Conservation (phyloP, 305 asterid species). For the Fraxinus sp. region DNA sequence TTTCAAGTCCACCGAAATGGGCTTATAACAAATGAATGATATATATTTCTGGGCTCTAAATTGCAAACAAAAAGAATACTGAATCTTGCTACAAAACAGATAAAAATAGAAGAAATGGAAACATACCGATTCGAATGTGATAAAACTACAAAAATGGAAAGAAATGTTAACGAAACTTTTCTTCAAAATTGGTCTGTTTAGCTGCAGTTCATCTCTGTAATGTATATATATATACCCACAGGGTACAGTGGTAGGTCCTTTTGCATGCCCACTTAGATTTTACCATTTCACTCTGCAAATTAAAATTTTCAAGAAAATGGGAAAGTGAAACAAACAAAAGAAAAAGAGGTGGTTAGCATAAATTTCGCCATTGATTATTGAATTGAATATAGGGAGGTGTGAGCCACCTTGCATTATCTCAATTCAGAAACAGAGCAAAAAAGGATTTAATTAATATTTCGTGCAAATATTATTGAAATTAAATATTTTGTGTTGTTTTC, state of each 20-base stretch:
- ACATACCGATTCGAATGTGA: slow-evolving; percentile 33
- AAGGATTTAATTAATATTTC: not conserved
- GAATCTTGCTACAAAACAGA: slow-evolving; percentile 16
- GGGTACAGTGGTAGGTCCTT: slow-evolving; percentile 18
- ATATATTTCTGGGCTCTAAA: slow-evolving; percentile 2
- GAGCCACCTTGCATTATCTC: slow-evolving; percentile 10
- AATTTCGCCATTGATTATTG: slow-evolving; percentile 34
- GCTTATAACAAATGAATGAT: not conserved
- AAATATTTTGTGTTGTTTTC: not conserved
- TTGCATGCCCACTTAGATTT: slow-evolving; percentile 34
- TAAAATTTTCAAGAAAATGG: not conserved
- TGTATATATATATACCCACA: slow-evolving; percentile 8
- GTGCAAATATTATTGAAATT: not conserved
- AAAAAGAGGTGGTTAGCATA: slow-evolving; percentile 32
- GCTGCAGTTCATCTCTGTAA: not conserved
- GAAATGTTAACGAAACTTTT: slow-evolving; percentile 35
- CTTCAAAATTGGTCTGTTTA: slow-evolving; percentile 22
- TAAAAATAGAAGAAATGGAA: slow-evolving; percentile 8
- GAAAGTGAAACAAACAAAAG: not conserved
- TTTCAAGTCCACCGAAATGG: not conserved
- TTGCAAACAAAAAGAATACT: slow-evolving; percentile 1
- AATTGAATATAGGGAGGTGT: not conserved
- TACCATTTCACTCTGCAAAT: not conserved
- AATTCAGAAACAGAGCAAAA: not conserved
- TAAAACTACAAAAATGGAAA: slow-evolving; percentile 25